Evolutionary conservation across 306 rosid genomes (phyloP), one percentile per base, ranked within the genome.

Genomic region (Quercus gilva): DNA sequence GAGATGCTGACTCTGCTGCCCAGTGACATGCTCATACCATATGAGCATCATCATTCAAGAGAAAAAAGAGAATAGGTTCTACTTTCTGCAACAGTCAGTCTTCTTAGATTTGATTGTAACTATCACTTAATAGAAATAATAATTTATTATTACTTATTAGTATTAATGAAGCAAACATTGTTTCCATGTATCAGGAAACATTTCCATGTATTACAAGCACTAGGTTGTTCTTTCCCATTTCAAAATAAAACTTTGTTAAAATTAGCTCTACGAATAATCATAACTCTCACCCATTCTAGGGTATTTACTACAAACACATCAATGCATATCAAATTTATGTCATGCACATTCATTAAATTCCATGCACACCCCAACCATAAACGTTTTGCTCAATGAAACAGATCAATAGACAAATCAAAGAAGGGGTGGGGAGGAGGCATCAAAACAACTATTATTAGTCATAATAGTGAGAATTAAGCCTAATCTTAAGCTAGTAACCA

Each of bases 1-100:
- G 72, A 82, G 76, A 67, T 64, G 95, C 95, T 92, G 96, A 86
- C 92, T 81, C 79, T 25, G 19, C 61, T 68, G 45, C 73, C 51
- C 60, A 55, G 65, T 65, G 43, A 74, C n/a, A 81, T 78, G 88
- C 64, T 84, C 85, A 86, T 82, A 78, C 25, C 81, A 52, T 56
- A 79, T 74, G 85, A 85, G 86, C 83, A 70, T 72, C 65, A 60
- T 76, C 72, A 37, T 52, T 80, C 58, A 80, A 55, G 80, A 75
- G 79, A 81, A 45, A 20, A 78, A 59, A 60, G 58, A 56, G 80
- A 75, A 49, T 83, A 81, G 84, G 86, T 25, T 80, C 72, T 76
- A 25, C 64, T 15, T 19, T 76, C 5, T 71, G 73, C 43, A 21
- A 3, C 21, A 74, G 41, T 58, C 18, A n/a, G 52, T 67, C 72